Percentiles rank a stretch among this genome's conserved stretches.
phyloP scores from a whole-genome alignment of 257 asterid species.

The Solanum verrucosum region DNA sequence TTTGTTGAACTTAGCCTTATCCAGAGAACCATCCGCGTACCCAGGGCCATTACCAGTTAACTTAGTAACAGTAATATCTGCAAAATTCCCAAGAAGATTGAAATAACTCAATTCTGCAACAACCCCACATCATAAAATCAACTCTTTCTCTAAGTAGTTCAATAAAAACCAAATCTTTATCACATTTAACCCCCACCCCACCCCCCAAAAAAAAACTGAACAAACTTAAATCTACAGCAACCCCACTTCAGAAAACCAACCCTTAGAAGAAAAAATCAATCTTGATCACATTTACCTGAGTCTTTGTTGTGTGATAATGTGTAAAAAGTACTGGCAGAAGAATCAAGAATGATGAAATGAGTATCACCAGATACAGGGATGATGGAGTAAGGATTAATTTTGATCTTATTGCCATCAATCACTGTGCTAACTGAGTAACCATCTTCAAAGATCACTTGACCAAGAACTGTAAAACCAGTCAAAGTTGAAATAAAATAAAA shows the following conservation, averaged over 20 bases:
- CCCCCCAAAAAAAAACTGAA: not conserved
- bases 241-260: not conserved
- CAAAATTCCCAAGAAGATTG: not conserved
- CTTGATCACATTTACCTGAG: conserved; percentile 14
- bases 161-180: not conserved
- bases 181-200: not conserved
- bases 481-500: not conserved
- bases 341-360: conserved; percentile 63
- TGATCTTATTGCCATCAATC: conserved; percentile 57
- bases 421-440: conserved; percentile 78
- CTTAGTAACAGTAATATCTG: conserved; percentile 39
- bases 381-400: conserved; percentile 44
- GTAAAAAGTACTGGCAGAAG: conserved; percentile 52
- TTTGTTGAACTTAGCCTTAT: conserved; percentile 45
- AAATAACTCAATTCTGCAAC: not conserved
- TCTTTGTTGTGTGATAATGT: conserved; percentile 32
- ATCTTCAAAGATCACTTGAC: conserved; percentile 41
- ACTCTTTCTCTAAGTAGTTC: not conserved
- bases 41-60: conserved; percentile 49
- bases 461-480: conserved; percentile 20
- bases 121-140: not conserved
- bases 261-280: not conserved
- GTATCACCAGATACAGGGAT: conserved; percentile 41
- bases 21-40: conserved; percentile 63
- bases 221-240: not conserved